Conservation (phyloP, 1,284 basidiomycete species). For the Ustilago hordei region DNA sequence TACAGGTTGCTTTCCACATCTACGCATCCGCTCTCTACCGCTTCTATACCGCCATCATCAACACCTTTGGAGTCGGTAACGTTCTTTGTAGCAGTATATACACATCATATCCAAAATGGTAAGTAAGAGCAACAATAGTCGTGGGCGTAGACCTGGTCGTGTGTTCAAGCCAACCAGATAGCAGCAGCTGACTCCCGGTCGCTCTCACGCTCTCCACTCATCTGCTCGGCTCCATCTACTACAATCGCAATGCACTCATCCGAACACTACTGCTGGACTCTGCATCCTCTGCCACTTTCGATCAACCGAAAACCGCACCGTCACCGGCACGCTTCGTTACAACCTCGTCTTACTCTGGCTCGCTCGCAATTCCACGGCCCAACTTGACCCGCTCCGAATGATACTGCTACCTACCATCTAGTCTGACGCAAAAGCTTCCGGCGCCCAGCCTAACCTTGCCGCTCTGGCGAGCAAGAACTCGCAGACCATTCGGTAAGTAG, state of each 20-base stretch:
- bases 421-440: conserved; percentile 53
- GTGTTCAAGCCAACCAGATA: neutral
- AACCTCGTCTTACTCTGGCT: neutral
- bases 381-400: neutral
- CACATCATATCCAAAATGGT: conserved; percentile 18
- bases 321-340: neutral
- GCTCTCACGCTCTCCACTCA: neutral
- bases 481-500: conserved; percentile 45
- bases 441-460: conserved; percentile 56
- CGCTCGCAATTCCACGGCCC: neutral
- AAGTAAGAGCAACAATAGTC: conserved; percentile 8
- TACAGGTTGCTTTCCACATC: neutral
- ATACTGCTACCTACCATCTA: neutral
- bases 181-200: neutral
- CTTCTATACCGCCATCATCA: neutral
- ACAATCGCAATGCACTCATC: neutral
- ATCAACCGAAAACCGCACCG: neutral
- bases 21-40: neutral
- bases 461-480: conserved; percentile 57
- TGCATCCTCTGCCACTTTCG: neutral
- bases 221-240: neutral
- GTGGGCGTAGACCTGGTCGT: conserved; percentile 3
- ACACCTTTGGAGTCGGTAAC: neutral
- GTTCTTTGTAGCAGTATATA: conserved; percentile 1
- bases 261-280: neutral